These are phyloP conservation scores for Arachnomyces sp. DNA, from an alignment of 2,329 filamentous ascomycete genomes.

Conservation along the genomic window DNA sequence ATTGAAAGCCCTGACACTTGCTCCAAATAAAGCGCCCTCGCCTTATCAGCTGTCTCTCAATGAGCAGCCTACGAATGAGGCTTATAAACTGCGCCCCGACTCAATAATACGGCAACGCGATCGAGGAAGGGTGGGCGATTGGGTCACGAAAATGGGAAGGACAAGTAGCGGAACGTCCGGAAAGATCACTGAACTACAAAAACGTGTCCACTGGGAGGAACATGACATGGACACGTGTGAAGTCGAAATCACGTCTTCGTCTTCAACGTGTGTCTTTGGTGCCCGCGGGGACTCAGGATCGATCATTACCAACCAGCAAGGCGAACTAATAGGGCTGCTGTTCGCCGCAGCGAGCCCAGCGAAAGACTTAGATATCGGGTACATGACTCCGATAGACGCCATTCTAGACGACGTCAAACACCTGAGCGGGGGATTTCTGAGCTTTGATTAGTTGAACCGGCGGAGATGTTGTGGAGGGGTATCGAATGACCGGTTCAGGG, in stretches of 20 bases:
- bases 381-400: neutral
- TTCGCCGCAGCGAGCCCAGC: neutral
- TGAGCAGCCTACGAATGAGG: neutral
- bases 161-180: neutral
- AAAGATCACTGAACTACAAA: neutral
- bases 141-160: neutral
- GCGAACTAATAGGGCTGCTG: neutral
- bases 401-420: neutral
- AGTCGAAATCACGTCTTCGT: neutral
- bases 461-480: no score
- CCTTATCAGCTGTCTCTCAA: no score
- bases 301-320: neutral
- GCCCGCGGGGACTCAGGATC: constrained; percentile 1
- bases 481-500: no score
- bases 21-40: no score
- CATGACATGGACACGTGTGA: neutral
- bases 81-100: neutral
- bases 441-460: no score
- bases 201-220: neutral
- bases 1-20: no score
- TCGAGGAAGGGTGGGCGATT: neutral
- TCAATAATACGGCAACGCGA: neutral
- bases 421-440: no score
- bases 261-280: neutral
- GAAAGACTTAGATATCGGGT: neutral